Percentiles rank a stretch among this genome's conserved stretches.
phyloP scores from a whole-genome alignment of 441 rosid species.

The Arabidopsis hybrid region DNA sequence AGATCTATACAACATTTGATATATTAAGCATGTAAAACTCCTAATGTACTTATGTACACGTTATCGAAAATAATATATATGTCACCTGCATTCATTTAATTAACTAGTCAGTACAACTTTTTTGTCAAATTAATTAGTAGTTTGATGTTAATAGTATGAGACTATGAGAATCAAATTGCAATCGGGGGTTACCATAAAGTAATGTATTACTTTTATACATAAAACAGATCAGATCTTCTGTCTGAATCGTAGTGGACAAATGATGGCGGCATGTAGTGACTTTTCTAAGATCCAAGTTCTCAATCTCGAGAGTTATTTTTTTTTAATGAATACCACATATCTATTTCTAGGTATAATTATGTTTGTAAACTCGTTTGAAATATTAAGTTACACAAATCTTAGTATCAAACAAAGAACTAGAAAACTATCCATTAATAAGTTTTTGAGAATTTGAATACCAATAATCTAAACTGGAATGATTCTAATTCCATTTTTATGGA shows the following conservation, averaged over 20 bases:
- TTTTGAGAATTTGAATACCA: background rate
- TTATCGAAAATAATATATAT: no score
- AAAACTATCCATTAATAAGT: background rate
- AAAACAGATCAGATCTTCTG: slow-evolving; percentile 38
- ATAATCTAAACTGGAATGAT: background rate
- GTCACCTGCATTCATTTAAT: no score
- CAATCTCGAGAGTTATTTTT: slow-evolving; percentile 21
- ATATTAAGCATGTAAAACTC: no score
- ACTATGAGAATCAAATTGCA: no score
- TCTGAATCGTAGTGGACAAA: slow-evolving; percentile 38
- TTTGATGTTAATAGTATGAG: background rate
- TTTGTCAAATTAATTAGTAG: slow-evolving; percentile 6
- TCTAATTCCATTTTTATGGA: background rate
- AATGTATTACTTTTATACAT: slow-evolving; percentile 5
- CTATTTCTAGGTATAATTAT: background rate
- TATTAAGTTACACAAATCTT: background rate
- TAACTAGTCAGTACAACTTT: background rate
- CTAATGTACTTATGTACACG: no score
- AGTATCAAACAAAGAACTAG: background rate
- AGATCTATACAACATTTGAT: no score
- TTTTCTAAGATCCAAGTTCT: slow-evolving; percentile 34
- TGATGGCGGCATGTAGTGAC: slow-evolving; percentile 30
- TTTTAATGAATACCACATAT: background rate
- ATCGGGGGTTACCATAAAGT: background rate
- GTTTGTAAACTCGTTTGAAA: background rate